phyloP scores from a whole-genome alignment of 2,329 filamentous ascomycete species.

The Aspergillus felis region DNA sequence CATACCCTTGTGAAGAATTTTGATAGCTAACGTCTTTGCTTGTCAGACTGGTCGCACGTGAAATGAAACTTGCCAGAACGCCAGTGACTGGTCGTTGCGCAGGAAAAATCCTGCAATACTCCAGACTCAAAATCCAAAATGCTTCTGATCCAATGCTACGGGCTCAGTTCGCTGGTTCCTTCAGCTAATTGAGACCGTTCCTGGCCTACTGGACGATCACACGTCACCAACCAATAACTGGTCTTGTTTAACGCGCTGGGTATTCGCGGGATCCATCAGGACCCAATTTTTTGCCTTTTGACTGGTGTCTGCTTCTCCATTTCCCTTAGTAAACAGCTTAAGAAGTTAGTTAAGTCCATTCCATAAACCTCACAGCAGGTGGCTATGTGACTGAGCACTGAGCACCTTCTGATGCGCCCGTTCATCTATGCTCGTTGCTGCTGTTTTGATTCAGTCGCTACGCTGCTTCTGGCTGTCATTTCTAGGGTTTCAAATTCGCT shows the following conservation, averaged over 20 bases:
- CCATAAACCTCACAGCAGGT: not conserved
- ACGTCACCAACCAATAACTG: slow-evolving; percentile 1
- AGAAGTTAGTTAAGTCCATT: not conserved
- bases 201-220: slow-evolving; percentile 7
- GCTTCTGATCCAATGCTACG: not conserved
- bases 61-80: not conserved
- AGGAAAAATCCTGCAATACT: not conserved
- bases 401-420: not conserved
- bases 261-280: slow-evolving; percentile 3
- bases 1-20: not conserved
- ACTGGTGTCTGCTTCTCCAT: slow-evolving; percentile 1
- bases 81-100: not conserved
- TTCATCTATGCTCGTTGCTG: not conserved
- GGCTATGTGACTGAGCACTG: too few species aligned
- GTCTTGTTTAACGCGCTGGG: not conserved
- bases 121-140: not conserved
- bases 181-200: not conserved
- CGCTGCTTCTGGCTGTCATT: not conserved
- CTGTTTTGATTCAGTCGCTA: not conserved
- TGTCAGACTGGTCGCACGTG: not conserved
- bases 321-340: not conserved
- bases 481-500: not conserved
- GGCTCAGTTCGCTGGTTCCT: not conserved
- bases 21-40: not conserved
- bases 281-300: slow-evolving; percentile 1